Conservation (phyloP, 805 yeast genomes). For the Teunomyces aglyptinius region DNA sequence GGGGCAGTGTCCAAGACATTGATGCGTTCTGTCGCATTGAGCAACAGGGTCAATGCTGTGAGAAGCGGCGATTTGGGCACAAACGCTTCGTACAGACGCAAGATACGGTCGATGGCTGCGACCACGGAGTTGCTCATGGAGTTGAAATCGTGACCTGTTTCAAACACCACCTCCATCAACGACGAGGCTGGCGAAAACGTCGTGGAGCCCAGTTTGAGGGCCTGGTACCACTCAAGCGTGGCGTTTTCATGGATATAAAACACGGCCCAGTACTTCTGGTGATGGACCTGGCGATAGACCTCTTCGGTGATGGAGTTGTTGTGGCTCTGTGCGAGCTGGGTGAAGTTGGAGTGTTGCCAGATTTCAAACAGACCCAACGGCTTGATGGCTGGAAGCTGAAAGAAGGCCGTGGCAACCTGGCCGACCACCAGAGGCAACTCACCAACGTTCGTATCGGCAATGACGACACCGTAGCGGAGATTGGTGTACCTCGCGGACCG, state of each 20-base stretch:
- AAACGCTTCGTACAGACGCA: slow-evolving; percentile 14
- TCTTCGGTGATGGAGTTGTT: slow-evolving; percentile 24
- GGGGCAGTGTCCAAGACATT: slow-evolving; percentile 19
- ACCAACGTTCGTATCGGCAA: slow-evolving; percentile 24
- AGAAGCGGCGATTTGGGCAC: slow-evolving; percentile 20
- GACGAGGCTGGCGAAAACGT: slow-evolving; percentile 17
- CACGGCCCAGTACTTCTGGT: slow-evolving; percentile 30
- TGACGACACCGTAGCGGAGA: slow-evolving; percentile 23
- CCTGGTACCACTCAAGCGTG: slow-evolving; percentile 21
- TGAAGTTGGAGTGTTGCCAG: slow-evolving; percentile 17
- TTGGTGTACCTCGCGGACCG: slow-evolving; percentile 19
- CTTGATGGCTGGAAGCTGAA: slow-evolving; percentile 20
- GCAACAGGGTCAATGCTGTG: slow-evolving; percentile 6
- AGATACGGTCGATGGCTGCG: slow-evolving; percentile 15
- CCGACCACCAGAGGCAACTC: slow-evolving; percentile 25
- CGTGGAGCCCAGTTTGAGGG: slow-evolving; percentile 14
- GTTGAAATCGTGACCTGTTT: slow-evolving; percentile 34
- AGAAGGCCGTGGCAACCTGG: slow-evolving; percentile 16
- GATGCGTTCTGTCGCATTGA: slow-evolving; percentile 3
- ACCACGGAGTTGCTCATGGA: slow-evolving; percentile 24
- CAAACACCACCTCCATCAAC: slow-evolving; percentile 26
- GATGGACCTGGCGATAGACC: slow-evolving; percentile 28
- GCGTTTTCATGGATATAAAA: slow-evolving; percentile 30
- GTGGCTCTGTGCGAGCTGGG: slow-evolving; percentile 17
- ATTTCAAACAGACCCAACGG: slow-evolving; percentile 24